Evolutionary conservation across 169 alveolate species (phyloP), one percentile per base, ranked within the genome.

Genomic region (Plasmodium vinckei): DNA sequence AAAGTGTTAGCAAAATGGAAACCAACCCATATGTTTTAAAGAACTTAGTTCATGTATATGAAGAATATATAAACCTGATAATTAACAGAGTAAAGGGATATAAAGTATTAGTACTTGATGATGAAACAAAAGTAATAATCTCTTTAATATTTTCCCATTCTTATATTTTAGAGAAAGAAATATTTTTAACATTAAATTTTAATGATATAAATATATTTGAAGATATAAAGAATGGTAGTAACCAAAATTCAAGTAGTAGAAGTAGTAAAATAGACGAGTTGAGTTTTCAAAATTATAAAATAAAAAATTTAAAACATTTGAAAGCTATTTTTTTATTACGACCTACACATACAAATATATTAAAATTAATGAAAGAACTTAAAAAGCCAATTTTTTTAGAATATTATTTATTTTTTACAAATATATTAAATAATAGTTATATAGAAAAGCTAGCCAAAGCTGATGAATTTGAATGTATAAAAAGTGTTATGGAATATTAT

Each of bases 31-130:
- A 93, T 59, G 79, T 53, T 7, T 91, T 93, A 25, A 93, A 88
- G n/a, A 88, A 89, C 56, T 51, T 93, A 1, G 77, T 91, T 17
- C 60, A 89, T 70, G 79, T 93, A 59, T 68, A 87, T 87, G 95
- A 92, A 54, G 92, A 86, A 56, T 91, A 91, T 69, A 87, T 86
- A 44, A 89, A 93, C 9, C 71, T 94, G 68, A 93, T 93, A 56
- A 57, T 93, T 27, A 93, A 93, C 47, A 70, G 92, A 0, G 95
- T 93, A 10, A 93, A 93, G 87, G 96, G 96, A 1, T 46, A 92
- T 65, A 95, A 98, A 96, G 97, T 98, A 44, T 91, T 97, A 15
- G 93, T 98, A 46, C 77, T 97, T 61, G 99, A 98, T 84, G 93
- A 92, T 54, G 99, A 97, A 71, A 97, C 99, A 10, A 92, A 94